phyloP scores from a whole-genome alignment of 768 basidiomycete species.

The Leccinum rimulosum region DNA sequence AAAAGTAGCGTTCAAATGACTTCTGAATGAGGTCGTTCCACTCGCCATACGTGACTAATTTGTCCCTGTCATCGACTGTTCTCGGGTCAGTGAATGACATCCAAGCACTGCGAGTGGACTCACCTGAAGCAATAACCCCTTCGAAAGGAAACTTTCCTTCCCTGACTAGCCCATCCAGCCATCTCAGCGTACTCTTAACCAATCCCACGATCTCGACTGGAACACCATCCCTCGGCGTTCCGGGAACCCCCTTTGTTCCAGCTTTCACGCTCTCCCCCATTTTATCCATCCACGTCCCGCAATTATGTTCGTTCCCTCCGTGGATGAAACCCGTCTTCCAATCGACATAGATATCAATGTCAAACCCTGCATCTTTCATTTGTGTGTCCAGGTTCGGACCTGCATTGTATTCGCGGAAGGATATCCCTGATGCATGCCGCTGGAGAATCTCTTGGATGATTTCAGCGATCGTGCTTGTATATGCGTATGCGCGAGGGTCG shows the following conservation, averaged over 20 bases:
- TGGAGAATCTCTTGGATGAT: slow-evolving; percentile 96
- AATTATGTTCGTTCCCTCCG: slow-evolving; percentile 84
- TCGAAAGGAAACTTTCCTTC: slow-evolving; percentile 82
- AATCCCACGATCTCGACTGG: slow-evolving; percentile 95
- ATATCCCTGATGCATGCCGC: slow-evolving; percentile 88
- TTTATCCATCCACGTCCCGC: slow-evolving; percentile 98
- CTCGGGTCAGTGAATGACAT: neutral
- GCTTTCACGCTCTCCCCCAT: slow-evolving; percentile 94
- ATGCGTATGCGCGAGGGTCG: slow-evolving; percentile 77
- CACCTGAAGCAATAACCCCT: slow-evolving; percentile 80
- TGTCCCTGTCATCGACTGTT: slow-evolving; percentile 66
- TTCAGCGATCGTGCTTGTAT: slow-evolving; percentile 85
- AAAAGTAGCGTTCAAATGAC: slow-evolving; percentile 90
- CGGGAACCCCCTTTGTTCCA: slow-evolving; percentile 93
- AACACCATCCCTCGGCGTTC: slow-evolving; percentile 93
- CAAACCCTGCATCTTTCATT: slow-evolving; percentile 90
- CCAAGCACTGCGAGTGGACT: slow-evolving; percentile 29
- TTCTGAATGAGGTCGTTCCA: slow-evolving; percentile 83
- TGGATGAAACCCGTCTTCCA: slow-evolving; percentile 90
- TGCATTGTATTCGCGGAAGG: slow-evolving; percentile 94
- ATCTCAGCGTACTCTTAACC: slow-evolving; percentile 87
- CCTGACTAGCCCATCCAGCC: slow-evolving; percentile 70
- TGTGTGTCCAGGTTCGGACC: slow-evolving; percentile 97
- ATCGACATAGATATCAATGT: slow-evolving; percentile 92
- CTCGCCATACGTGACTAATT: slow-evolving; percentile 80